These are phyloP conservation scores for Amaranthus palmeri DNA, from an alignment of 148 eudicot genomes.

Conservation along the genomic window DNA sequence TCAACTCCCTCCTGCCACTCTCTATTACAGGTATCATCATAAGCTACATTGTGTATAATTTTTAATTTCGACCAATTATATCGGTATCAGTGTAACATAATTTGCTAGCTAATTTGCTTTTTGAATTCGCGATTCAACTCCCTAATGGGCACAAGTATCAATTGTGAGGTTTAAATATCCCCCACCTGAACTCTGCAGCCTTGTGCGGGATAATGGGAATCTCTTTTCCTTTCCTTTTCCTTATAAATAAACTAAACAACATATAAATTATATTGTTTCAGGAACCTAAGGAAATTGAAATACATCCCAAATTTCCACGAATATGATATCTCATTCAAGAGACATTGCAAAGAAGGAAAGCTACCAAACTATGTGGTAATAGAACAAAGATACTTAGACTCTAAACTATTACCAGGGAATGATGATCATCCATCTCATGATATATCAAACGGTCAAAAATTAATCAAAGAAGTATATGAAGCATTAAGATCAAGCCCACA, in stretches of 20 bases:
- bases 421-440: slow-evolving; percentile 87
- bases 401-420: slow-evolving; percentile 55
- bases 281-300: slow-evolving; percentile 75
- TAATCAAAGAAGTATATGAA: slow-evolving; percentile 57
- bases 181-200: too few species aligned
- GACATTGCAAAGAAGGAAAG: slow-evolving; percentile 64
- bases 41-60: background rate
- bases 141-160: too few species aligned
- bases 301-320: slow-evolving; percentile 59
- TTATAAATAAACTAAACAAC: too few species aligned
- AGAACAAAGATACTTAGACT: slow-evolving; percentile 66
- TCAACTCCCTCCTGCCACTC: slow-evolving; percentile 64
- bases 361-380: slow-evolving; percentile 85
- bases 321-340: slow-evolving; percentile 65
- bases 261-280: slow-evolving; percentile 16
- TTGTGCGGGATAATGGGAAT: too few species aligned
- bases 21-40: slow-evolving; percentile 50
- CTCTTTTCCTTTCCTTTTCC: too few species aligned
- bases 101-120: too few species aligned
- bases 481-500: slow-evolving; percentile 61
- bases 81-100: too few species aligned
- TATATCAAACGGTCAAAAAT: slow-evolving; percentile 45
- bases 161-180: too few species aligned
- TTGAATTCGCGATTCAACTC: too few species aligned
- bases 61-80: background rate